Base-by-base conservation (phyloP, 306 rosid genomes). In the Parietaria judaica region DNA sequence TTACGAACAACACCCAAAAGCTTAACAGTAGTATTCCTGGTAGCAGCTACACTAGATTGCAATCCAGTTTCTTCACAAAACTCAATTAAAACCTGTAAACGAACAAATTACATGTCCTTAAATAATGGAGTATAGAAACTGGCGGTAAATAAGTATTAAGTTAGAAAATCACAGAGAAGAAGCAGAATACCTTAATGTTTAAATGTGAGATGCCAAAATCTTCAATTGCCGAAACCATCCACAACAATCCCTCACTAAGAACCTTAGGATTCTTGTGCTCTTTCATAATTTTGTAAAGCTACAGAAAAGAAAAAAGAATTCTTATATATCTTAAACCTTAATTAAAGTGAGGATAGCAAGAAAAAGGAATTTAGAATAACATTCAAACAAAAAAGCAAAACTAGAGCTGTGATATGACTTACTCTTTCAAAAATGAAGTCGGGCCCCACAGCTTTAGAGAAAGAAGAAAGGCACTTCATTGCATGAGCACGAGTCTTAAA, bases 241-340 rank as follows among this genome's bases (percentile, higher is more conserved):
- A 94, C 76, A 76, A 61, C 68, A 89, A 68, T 54, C 99, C 99
- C 80, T 94, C 99, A 34, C 99, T 94, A 11, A 94, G 94, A 70
- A 94, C 99, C 84, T 86, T 94, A 1, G 99, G 99, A 75, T 94
- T 94, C 86, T 94, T 94, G 66, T 94, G 99, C 81, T 94, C 99
- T 88, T 84, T 94, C 91, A 84, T 78, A 62, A 94, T 94, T 83
- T 89, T 94, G 79, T 84, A 94, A 44, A 84, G 82, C 99, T 94
- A 60, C 70, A 76, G 39, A 5, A 41, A 41, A 23, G 31, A 5
- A 41, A 5, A 41, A 5, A 41, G 45, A 41, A 41, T 41, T 41
- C 45, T 41, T 41, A 5, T 5, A 41, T 41, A 5, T 41, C 45
- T 41, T 8, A 41, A 41, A 41, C 9, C 9, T 41, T 41, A 41